Conservation (phyloP, 768 basidiomycete genomes). For the Neoboletus magnificus region DNA sequence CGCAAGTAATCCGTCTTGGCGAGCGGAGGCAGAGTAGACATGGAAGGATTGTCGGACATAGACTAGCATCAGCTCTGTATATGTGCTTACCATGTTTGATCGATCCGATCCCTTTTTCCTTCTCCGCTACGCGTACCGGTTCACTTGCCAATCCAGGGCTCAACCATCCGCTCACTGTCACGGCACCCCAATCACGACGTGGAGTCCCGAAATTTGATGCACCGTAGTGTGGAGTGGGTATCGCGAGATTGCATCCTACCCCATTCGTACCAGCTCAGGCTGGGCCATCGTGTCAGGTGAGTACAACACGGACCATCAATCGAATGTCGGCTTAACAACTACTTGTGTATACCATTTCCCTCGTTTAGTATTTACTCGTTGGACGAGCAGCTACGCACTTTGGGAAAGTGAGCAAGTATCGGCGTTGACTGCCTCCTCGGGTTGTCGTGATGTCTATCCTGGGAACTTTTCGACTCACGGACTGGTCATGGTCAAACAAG, state of each 20-base stretch:
- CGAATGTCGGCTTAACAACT: neutral
- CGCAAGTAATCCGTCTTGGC: conserved; percentile 19
- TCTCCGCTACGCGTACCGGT: neutral
- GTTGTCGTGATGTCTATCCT: neutral
- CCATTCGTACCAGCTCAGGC: neutral
- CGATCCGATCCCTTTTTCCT: conserved; percentile 1
- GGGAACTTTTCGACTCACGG: neutral
- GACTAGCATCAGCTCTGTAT: conserved; percentile 26
- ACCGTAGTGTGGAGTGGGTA: neutral
- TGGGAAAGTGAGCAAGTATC: neutral
- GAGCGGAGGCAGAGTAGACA: neutral
- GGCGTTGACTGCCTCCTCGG: neutral
- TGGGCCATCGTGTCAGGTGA: neutral
- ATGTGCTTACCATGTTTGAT: conserved; percentile 7
- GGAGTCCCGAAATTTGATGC: neutral
- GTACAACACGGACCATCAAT: neutral
- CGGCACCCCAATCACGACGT: neutral
- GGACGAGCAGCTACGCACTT: neutral
- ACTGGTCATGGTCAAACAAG: neutral
- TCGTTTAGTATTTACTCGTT: neutral
- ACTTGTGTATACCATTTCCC: neutral
- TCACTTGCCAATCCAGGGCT: conserved; percentile 1
- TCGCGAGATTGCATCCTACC: neutral
- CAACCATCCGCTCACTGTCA: neutral
- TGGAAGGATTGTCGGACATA: conserved; percentile 14